Base-by-base conservation (phyloP, 164 flowering plant species). In the Aristolochia californica region DNA sequence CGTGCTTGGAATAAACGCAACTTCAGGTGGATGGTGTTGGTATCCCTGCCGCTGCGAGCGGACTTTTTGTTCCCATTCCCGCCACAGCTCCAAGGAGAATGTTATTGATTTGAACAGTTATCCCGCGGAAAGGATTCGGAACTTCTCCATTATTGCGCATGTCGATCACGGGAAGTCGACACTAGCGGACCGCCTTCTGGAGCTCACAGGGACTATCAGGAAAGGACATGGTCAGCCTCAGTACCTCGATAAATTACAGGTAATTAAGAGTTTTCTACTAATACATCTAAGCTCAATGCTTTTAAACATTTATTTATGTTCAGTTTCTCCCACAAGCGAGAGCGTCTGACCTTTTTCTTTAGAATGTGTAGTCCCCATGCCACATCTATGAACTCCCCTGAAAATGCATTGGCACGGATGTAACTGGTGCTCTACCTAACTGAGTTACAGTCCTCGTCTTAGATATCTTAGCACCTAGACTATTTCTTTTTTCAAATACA, bases 131-230 rank as follows among this genome's bases (percentile, higher is more conserved):
- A 75, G 77, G 65, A 85, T 93, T 45, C 77, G 99, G 5, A 93
- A 93, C 66, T 93, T 93, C 62, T 89, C 99, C 4, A 93, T 93
- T 20, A 93, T 93, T 51, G 99, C 99, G 0, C 97, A 93, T 61
- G 83, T 93, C 44, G 99, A 93, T 71, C 99, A 93, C 52, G 99
- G 99, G 0, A 93, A 93, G 68, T 89, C 97, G 0, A 93, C 99
- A 2, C 79, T 89, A 5, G 97, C 99, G 48, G 99, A 93, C 63
- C 69, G 97, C 63, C 85, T 93, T 56, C 65, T 93, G 78, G 99
- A 93, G 83, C 87, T 89, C 62, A 93, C 99, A 18, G 96, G 90
- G 15, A 93, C 99, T 27, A 89, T 93, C 66, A 83, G 73, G 69
- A 81, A 64, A 45, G 99, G 99, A 13, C 91, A 65, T 66, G 99